Percentiles rank a stretch among this genome's conserved stretches.
Conservation (phyloP, 345 rosid genomes). For the Alliaria petiolata region DNA sequence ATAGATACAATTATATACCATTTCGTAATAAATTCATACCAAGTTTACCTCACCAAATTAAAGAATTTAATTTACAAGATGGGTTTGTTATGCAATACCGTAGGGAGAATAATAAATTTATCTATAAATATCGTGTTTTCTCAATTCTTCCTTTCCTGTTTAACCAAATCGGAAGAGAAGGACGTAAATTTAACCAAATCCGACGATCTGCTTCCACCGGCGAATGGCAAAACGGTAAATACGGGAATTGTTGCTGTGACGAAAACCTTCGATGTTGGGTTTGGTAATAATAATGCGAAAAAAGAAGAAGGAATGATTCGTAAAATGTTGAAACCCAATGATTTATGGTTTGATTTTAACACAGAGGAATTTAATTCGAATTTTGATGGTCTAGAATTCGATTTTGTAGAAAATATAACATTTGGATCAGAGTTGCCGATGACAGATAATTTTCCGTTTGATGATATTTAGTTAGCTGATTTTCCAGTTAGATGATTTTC, state of each 20-base stretch:
- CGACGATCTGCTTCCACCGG: not conserved
- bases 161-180: not conserved
- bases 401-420: not conserved
- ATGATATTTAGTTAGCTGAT: not conserved
- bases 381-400: not conserved
- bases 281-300: not conserved
- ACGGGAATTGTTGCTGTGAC: not conserved
- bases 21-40: too few relatives aligned
- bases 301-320: not conserved
- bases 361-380: not conserved
- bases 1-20: too few relatives aligned
- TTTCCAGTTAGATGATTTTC: not conserved
- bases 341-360: not conserved
- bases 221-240: not conserved
- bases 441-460: not conserved
- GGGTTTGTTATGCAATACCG: too few relatives aligned
- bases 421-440: not conserved
- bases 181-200: not conserved
- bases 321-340: slow-evolving; percentile 2
- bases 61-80: too few relatives aligned
- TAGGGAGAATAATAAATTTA: too few relatives aligned
- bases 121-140: too few relatives aligned
- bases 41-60: too few relatives aligned
- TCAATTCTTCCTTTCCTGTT: too few relatives aligned
- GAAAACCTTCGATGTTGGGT: not conserved